Evolutionary conservation across 768 basidiomycete species (phyloP), one percentile per base, ranked within the genome.

Genomic region (Lepiota brunneoincarnata): DNA sequence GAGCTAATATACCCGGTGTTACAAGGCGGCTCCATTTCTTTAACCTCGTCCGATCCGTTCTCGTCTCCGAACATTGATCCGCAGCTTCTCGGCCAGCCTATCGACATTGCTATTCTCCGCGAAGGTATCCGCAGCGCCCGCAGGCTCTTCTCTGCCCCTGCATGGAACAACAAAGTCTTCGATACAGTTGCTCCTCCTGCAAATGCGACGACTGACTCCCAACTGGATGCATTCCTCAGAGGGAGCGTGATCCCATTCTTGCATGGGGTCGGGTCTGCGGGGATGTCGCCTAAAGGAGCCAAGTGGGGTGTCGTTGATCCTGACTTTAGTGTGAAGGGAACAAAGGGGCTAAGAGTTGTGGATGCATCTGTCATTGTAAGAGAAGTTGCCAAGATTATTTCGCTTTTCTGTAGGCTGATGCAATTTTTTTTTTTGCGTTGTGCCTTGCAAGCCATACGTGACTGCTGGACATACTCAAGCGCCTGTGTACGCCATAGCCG

Each of bases 31-130:
- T 52, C 61, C 2, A 36, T 64, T n/a, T 49, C 61, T 2, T 58
- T 78, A 49, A 73, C 65, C 52, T 73, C 75, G 10, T 72, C 66
- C 18, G 58, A 71, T 55, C 68, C 75, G 15, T 79, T 79, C 63
- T 66, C 66, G 23, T 34, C 62, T 21, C 79, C 80, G 0, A 49
- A 66, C 15, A 77, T 81, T 62, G 71, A 79, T 60, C 75, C 76
- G 0, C 37, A 48, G 21, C 20, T 60, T 26, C 69, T 73, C 34
- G 56, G 49, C 21, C 31, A 51, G 2, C 52, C 49, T 4, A 36
- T 64, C 49, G 69, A 69, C 49, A 41, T 64, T n/a, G 43, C 49
- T 15, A 58, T 59, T 14, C 50, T 69, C 34, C 59, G 57, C 23
- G 56, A 63, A 42, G 62, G 47, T 3, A 49, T 70, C 38, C 53